A percentile compares a stretch with the other conserved stretches of the same genome.
These are phyloP conservation scores for Fusarium staphyleae DNA, from an alignment of 2,329 filamentous ascomycete species.

Conservation along the genomic window DNA sequence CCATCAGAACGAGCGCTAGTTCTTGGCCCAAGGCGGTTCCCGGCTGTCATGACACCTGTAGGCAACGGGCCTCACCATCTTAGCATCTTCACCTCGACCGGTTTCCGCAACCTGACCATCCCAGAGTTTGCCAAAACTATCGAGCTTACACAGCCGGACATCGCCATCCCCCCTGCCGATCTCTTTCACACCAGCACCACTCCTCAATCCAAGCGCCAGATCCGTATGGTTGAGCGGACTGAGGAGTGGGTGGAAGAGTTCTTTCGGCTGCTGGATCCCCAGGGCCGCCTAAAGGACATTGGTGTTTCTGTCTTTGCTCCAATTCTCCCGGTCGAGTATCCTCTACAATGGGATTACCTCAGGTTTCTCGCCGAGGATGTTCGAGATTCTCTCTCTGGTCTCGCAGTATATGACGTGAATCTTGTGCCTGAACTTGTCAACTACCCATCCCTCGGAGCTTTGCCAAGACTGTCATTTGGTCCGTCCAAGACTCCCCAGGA, in stretches of 20 bases:
- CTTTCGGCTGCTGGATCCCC: constrained; percentile 50
- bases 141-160: constrained; percentile 75
- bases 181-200: constrained; percentile 57
- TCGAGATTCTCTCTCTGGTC: constrained; percentile 63
- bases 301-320: constrained; percentile 64
- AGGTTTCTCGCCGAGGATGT: constrained; percentile 72
- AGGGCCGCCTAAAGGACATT: constrained; percentile 38
- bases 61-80: constrained; percentile 75
- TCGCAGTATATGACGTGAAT: constrained; percentile 80
- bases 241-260: constrained; percentile 81
- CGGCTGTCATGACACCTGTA: constrained; percentile 74
- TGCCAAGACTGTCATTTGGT: constrained; percentile 80
- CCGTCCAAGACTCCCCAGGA: constrained; percentile 75
- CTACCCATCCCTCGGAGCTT: constrained; percentile 59
- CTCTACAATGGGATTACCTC: constrained; percentile 82
- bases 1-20: constrained; percentile 71
- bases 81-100: constrained; percentile 84
- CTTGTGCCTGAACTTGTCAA: constrained; percentile 70
- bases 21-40: constrained; percentile 78
- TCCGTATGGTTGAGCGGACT: constrained; percentile 86
- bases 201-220: constrained; percentile 74
- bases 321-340: constrained; percentile 76
- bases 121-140: constrained; percentile 73
- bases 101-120: constrained; percentile 75
- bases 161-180: constrained; percentile 81